Evolutionary conservation across 2,329 filamentous ascomycete genomes (phyloP).

Genomic region (Ceratocystis eucalypticola): DNA sequence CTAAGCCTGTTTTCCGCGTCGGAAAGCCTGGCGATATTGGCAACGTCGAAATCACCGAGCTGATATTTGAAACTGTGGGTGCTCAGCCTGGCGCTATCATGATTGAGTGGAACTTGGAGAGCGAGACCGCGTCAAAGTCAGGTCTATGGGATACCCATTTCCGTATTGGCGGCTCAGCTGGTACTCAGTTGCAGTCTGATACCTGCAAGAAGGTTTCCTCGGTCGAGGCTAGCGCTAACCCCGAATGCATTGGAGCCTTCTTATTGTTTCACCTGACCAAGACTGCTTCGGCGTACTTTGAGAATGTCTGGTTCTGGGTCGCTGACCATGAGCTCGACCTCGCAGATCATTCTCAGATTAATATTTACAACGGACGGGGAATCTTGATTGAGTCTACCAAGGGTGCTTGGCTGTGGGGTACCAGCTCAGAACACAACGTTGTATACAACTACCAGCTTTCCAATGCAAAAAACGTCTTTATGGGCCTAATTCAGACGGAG

Average conservation of each 20-base stretch:
- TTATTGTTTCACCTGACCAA: conserved; percentile 51
- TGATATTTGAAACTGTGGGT: conserved; percentile 74
- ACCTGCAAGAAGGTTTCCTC: conserved; percentile 65
- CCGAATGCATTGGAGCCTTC: conserved; percentile 61
- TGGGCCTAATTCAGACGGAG: conserved; percentile 76
- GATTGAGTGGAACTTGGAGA: conserved; percentile 79
- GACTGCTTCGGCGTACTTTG: conserved; percentile 59
- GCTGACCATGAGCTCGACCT: conserved; percentile 81
- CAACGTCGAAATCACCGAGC: conserved; percentile 72
- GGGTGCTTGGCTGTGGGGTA: conserved; percentile 71
- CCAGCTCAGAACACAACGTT: conserved; percentile 51
- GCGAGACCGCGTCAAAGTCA: conserved; percentile 50
- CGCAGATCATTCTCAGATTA: conserved; percentile 59
- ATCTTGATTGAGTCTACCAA: conserved; percentile 62
- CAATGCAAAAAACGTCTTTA: conserved; percentile 65
- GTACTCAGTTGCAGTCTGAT: conserved; percentile 68
- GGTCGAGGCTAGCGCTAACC: conserved; percentile 44
- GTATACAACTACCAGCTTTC: conserved; percentile 76
- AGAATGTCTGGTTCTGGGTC: conserved; percentile 86
- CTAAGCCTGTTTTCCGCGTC: conserved; percentile 73
- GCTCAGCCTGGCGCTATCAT: conserved; percentile 77
- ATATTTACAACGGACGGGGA: conserved; percentile 79
- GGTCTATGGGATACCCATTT: conserved; percentile 96
- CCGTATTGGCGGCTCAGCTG: conserved; percentile 75
- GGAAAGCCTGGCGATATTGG: conserved; percentile 65